Base-by-base conservation (phyloP, 73 alveolate species). In the Urostyla sp. region DNA sequence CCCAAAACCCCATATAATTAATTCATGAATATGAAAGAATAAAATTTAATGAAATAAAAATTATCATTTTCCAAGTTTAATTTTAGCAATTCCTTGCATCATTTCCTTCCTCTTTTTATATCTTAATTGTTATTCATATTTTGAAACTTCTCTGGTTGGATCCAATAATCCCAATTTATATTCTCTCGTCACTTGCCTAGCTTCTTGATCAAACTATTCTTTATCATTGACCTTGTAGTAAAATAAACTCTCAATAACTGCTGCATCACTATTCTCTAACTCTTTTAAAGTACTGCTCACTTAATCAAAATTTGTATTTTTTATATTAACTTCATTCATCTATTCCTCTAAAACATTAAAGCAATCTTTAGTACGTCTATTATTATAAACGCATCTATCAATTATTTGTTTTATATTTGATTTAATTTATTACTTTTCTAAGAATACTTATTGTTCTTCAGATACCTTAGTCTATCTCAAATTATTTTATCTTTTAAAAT, bases 131-230 rank as follows among this genome's bases (percentile, higher is more conserved):
- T 77, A 16, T 36, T 77, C 80, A 36, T 37, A 77, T 37, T 44
- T 59, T 3, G 67, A 18, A 27, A 44, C 57, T 18, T 58, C 80
- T 50, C 80, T 57, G 8, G 74, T 32, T 10, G 88, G 88, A 59
- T 77, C 88, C 1, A 77, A 73, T 18, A 57, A 20, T 3, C 88
- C 88, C n/a, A 43, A 53, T 45, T 77, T 77, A 73, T 16, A 77
- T 26, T 77, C 88, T 37, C 31, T 77, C 4, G 88, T 77, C 6
- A 77, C 66, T 67, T 15, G 18, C 34, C 31, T 15, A 26, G 80
- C 80, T 38, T 77, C 88, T 1, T 43, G 24, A 0, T 40, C 46
- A 27, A 58, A 59, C 18, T 77, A 63, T 16, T 30, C 37, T 18
- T 45, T 16, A 11, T 72, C 88, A 44, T 44, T 40, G 24, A 77